Conservation (phyloP, 176 grass and related monocot species). For the Pharus latifolius region DNA sequence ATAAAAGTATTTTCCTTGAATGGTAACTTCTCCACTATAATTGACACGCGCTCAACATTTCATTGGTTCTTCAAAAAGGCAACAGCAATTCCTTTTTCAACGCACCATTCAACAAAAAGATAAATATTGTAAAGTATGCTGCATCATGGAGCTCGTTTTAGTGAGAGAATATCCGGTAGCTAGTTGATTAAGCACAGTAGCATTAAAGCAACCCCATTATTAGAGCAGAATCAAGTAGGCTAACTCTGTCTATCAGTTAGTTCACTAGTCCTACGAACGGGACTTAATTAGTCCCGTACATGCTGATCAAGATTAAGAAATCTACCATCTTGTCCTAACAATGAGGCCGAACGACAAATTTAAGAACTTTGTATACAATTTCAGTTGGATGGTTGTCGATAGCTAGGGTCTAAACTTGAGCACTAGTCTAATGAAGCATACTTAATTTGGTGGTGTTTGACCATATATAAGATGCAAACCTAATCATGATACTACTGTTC, state of each 20-base stretch:
- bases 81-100: too few species aligned
- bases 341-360: neutral
- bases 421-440: neutral
- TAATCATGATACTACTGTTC: too few species aligned
- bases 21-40: too few species aligned
- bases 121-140: too few species aligned
- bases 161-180: neutral
- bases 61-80: too few species aligned
- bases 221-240: conserved; percentile 27
- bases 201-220: neutral
- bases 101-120: too few species aligned
- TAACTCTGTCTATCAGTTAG: conserved; percentile 15
- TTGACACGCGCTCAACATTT: too few species aligned
- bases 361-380: neutral
- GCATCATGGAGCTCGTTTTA: neutral
- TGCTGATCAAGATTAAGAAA: neutral
- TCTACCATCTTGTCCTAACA: neutral
- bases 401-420: neutral
- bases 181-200: neutral
- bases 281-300: neutral
- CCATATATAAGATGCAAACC: neutral
- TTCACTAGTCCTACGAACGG: neutral
- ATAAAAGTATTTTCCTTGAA: too few species aligned
- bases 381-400: neutral
- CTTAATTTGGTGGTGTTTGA: neutral